Conservation (phyloP, 78 protist genomes). For the Dictyostelium firmibasis region DNA sequence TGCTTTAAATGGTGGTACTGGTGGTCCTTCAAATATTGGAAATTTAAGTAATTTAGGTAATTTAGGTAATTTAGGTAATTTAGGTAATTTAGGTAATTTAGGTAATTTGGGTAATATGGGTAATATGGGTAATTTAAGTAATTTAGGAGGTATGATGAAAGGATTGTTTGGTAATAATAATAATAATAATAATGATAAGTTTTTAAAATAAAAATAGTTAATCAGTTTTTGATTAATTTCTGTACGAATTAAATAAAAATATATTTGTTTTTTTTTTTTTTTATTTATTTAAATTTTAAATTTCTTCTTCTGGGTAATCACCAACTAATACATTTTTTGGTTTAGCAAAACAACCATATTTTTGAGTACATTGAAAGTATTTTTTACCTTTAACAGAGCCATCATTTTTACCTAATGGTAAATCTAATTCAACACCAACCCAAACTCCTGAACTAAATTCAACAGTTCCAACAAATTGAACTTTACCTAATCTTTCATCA, state of each 20-base stretch:
- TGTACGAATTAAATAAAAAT: no score
- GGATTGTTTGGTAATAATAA: not conserved
- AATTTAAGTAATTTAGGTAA: no score
- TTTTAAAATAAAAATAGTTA: no score
- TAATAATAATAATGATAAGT: not conserved
- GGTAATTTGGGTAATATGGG: not conserved
- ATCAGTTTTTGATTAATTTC: no score
- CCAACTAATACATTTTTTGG: constrained; percentile 43
- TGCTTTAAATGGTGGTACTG: not conserved
- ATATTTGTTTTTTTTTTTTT: no score
- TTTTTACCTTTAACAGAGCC: constrained; percentile 86
- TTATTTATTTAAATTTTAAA: not conserved
- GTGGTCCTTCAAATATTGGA: no score
- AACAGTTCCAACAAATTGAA: constrained; percentile 79
- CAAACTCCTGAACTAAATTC: constrained; percentile 60
- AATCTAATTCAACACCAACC: constrained; percentile 90
- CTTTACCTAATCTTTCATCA: constrained; percentile 71
- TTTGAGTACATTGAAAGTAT: constrained; percentile 82
- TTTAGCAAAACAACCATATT: constrained; percentile 72
- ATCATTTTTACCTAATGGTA: constrained; percentile 91
- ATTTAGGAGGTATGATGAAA: not conserved
- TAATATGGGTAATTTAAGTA: not conserved
- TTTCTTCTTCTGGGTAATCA: constrained; percentile 58
- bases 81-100: no score
- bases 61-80: no score